A percentile compares a stretch with the other conserved stretches of the same genome.
Evolutionary conservation across 2,329 filamentous ascomycete species (phyloP).

Genomic region (Neonectria magnoliae): DNA sequence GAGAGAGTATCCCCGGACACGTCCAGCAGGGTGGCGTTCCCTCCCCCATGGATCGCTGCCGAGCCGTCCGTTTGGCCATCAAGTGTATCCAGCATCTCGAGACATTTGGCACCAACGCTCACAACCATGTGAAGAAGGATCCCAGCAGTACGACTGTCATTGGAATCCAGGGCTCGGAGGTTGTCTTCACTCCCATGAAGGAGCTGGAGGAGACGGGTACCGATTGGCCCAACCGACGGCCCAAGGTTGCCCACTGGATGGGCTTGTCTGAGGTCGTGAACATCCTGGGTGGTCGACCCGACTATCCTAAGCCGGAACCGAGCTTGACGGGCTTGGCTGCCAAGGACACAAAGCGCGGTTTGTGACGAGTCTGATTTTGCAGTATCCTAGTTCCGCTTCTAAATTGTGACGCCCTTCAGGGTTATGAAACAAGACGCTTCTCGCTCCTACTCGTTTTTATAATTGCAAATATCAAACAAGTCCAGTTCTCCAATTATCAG

Average conservation of each 20-base stretch:
- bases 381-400: conserved; percentile 11
- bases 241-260: conserved; percentile 87
- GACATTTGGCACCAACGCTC: conserved; percentile 72
- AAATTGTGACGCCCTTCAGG: background rate
- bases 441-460: conserved; percentile 32
- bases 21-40: conserved; percentile 95
- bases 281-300: conserved; percentile 78
- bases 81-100: conserved; percentile 95
- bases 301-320: conserved; percentile 60
- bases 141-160: conserved; percentile 82
- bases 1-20: conserved; percentile 91
- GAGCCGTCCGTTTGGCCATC: conserved; percentile 90
- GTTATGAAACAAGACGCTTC: conserved; percentile 16
- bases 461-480: conserved; percentile 16
- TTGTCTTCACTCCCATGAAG: conserved; percentile 87
- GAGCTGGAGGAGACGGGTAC: conserved; percentile 85
- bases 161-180: conserved; percentile 88
- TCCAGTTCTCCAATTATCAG: background rate
- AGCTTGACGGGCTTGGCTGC: conserved; percentile 62
- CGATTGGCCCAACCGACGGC: conserved; percentile 91
- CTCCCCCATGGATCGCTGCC: conserved; percentile 94
- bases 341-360: conserved; percentile 70
- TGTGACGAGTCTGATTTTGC: conserved; percentile 30
- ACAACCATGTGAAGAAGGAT: conserved; percentile 76
- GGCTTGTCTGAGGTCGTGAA: conserved; percentile 83